Base-by-base conservation (phyloP, 371 early-diverging fungal species). In the Mortierella sp. region DNA sequence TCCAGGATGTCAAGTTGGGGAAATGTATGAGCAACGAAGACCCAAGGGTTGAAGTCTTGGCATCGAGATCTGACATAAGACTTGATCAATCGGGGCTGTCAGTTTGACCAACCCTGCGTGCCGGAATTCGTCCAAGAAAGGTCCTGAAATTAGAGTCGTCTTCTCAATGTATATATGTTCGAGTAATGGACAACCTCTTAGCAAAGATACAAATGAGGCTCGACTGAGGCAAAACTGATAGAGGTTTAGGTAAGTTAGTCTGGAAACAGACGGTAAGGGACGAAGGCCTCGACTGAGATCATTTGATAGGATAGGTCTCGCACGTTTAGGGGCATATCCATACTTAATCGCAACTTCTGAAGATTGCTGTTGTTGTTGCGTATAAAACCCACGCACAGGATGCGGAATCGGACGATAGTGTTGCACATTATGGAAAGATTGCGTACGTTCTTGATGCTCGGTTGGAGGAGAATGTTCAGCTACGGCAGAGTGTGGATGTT, bases 381-480 rank as follows among this genome's bases (percentile, higher is more conserved):
- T 35, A 6, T 35, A 35, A 35, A 35, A 35, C 6, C 35, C 35
- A 35, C 6, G 35, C 3, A 35, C 6, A 35, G 3, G 35, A 35
- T 35, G 6, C 6, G 35, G 35, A 35, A 35, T 35, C 35, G 35
- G 35, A 35, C 35, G 3, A 8, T 8, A n/a, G n/a, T n/a, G n/a
- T n/a, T 35, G 35, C 35, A 35, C 6, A 35, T 35, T 35, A 35
- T 6, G 35, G 35, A 5, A 35, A 35, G 35, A 35, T 35, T 35
- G 6, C 35, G 35, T 35, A 35, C 35, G 35, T 35, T 35, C 35
- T 35, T 63, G 62, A 67, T 45, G 26, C 30, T 62, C 55, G 66
- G 63, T 55, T 30, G 49, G 45, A 68, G 52, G 16, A 68, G 12
- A 4, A 51, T 8, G n/a, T 68, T n/a, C 22, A 64, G 61, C 12